Evolutionary conservation across 176 grass and related monocot species (phyloP), one percentile per base, ranked within the genome.

Genomic region (Musa beccarii): DNA sequence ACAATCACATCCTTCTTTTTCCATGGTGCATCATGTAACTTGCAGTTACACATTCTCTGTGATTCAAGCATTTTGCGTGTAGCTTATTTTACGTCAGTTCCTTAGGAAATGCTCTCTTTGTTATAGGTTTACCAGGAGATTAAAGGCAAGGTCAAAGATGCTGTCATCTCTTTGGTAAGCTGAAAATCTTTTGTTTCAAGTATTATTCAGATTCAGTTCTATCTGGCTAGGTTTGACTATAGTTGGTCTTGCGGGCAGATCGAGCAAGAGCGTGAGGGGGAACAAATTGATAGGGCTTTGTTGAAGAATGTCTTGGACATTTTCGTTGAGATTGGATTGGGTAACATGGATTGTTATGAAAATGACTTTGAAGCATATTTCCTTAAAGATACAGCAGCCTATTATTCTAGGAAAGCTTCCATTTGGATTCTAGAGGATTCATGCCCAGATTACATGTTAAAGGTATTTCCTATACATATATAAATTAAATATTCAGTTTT

Each of bases 231-330:
- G 24, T 20, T 57, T 55, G 8, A 24, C 67, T 11, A 21, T 54
- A 66, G 26, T 74, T 64, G 25, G 67, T 84, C 7, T 54, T 86
- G 77, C 11, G 75, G 88, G 10, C 84, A 99, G 96, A 95, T 99
- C 62, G 83, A 99, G 72, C 85, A 92, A 89, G 96, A 99, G 81
- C 90, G 96, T 24, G 96, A 99, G 19, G 89, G 91, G 0, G 96
- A 89, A 80, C 91, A 92, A 28, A 99, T 99, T 75, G 96, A 99
- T 49, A 84, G 84, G 54, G 89, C 96, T 72, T 70, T 99, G 71
- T 80, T 99, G 79, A 99, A 95, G 83, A 94, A 99, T 79, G 89
- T 95, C 65, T 69, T 99, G 74, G 91, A 92, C 75, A 99, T 99
- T 72, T 99, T 95, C 78, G 96, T 99, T 83, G 96, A 99, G 83